Evolutionary conservation across 768 basidiomycete genomes (phyloP), one percentile per base, ranked within the genome.

Genomic region (Rhodotorula kratochvilovae): DNA sequence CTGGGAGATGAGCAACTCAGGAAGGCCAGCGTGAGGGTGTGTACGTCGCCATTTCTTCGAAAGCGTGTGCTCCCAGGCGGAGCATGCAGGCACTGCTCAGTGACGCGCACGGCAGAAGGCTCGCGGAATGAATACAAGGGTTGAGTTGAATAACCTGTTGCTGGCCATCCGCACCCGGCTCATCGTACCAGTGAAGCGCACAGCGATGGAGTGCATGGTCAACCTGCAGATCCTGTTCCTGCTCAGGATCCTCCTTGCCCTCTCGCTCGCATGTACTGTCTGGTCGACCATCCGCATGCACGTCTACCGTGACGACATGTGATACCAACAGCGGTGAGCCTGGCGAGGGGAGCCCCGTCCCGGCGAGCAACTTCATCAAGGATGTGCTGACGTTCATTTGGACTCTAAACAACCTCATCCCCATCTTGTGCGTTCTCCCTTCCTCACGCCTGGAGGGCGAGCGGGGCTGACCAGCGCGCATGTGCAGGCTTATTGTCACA

Each of bases 341-440:
- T 5, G 42, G 63, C 51, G 63, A 39, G 25, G 11, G 45, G 3
- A 67, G 58, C n/a, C 60, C 64, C 3, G 70, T 79, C 10, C 81
- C 79, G 71, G 82, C 89, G 66, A 87, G 85, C 79, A 83, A 83
- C 56, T 94, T 94, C 79, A 84, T 90, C 61, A 91, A 96, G 91
- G 95, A 99, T 80, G 92, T 98, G 67, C 85, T 99, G 50, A 98
- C 96, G 16, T 99, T 97, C 83, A 91, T 98, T 81, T 95, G 98
- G 43, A 66, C 64, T 7, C 35, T 68, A n/a, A 98, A 97, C 83
- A 99, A 98, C 82, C 85, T 99, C 76, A 98, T 99, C 71, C 95
- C 95, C 7, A 99, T 99, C 78, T 98, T 95, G 66, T 83, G 63
- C 57, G 81, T 78, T 19, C 19, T 25, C 7, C n/a, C 21, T 2